Conservation (phyloP, 441 rosid species). For the Mallotus repandus region DNA sequence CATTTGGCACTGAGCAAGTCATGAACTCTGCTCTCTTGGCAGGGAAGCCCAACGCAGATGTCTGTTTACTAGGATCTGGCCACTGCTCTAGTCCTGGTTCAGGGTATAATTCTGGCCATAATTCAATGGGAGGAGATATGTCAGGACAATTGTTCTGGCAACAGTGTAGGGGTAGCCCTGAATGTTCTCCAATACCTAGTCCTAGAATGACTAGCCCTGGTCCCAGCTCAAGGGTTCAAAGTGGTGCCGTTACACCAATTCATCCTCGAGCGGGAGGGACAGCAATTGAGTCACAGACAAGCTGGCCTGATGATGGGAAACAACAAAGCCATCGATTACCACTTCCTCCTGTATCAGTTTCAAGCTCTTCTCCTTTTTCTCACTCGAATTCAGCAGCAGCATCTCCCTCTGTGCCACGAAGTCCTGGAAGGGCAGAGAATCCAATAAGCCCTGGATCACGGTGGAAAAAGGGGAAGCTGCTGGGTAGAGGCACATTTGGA, state of each 20-base stretch:
- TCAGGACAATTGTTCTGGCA: conserved; percentile 90
- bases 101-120: conserved; percentile 90
- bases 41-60: conserved; percentile 55
- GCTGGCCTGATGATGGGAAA: conserved; percentile 66
- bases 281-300: conserved; percentile 54
- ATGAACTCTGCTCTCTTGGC: conserved; percentile 55
- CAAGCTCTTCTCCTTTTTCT: conserved; percentile 64
- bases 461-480: conserved; percentile 80
- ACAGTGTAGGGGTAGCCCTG: conserved; percentile 89
- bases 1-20: conserved; percentile 57
- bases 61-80: conserved; percentile 54
- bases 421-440: conserved; percentile 78
- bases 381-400: conserved; percentile 71
- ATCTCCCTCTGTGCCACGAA: conserved; percentile 82
- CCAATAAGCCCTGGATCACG: conserved; percentile 76
- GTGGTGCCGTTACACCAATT: conserved; percentile 88
- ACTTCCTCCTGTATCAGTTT: conserved; percentile 69
- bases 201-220: conserved; percentile 96
- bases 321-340: conserved; percentile 83
- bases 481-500: conserved; percentile 94
- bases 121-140: conserved; percentile 95
- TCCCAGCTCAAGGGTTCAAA: conserved; percentile 86
- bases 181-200: conserved; percentile 95
- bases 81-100: conserved; percentile 99
- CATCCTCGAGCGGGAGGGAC: conserved; percentile 80